Evolutionary conservation across 2,329 filamentous ascomycete genomes (phyloP).

Genomic region (Aspergillus floridensis): DNA sequence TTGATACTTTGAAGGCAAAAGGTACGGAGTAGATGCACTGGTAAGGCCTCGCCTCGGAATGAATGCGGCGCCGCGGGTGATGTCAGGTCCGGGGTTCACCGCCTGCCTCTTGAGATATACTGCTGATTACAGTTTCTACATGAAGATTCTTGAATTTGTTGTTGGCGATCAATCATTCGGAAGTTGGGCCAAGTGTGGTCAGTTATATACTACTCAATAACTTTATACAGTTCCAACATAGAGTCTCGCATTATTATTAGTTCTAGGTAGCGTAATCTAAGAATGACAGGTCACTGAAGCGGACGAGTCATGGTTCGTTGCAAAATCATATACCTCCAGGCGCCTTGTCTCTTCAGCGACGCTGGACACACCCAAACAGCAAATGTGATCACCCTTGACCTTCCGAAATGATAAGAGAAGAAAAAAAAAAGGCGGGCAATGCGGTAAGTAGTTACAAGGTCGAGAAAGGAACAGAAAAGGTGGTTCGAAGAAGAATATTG

Average conservation of each 20-base stretch:
- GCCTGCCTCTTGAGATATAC: neutral
- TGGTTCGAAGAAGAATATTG: slow-evolving; percentile 10
- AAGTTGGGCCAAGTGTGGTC: no score
- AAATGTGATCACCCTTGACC: slow-evolving; percentile 4
- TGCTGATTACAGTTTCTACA: no score
- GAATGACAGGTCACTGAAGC: slow-evolving; percentile 15
- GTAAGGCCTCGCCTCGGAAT: neutral
- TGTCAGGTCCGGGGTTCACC: neutral
- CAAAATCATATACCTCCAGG: slow-evolving; percentile 20
- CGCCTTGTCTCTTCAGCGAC: slow-evolving; percentile 4
- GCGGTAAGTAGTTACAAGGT: slow-evolving; percentile 16
- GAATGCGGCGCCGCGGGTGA: neutral
- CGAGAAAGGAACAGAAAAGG: slow-evolving; percentile 12
- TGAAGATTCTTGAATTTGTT: no score
- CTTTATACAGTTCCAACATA: neutral
- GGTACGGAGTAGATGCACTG: no score
- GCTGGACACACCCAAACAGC: slow-evolving; percentile 5
- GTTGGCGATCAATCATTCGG: no score
- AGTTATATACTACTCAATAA: neutral
- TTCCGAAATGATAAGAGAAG: slow-evolving; percentile 8
- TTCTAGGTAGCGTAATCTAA: slow-evolving; percentile 22
- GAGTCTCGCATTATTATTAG: slow-evolving; percentile 23
- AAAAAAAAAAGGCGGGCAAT: slow-evolving; percentile 5
- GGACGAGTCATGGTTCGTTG: slow-evolving; percentile 18
- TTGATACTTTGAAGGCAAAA: no score